Percentiles rank a stretch among this genome's conserved stretches.
phyloP scores from a whole-genome alignment of 1,139 yeast genomes.

The Magnusiomyces paraingens region DNA sequence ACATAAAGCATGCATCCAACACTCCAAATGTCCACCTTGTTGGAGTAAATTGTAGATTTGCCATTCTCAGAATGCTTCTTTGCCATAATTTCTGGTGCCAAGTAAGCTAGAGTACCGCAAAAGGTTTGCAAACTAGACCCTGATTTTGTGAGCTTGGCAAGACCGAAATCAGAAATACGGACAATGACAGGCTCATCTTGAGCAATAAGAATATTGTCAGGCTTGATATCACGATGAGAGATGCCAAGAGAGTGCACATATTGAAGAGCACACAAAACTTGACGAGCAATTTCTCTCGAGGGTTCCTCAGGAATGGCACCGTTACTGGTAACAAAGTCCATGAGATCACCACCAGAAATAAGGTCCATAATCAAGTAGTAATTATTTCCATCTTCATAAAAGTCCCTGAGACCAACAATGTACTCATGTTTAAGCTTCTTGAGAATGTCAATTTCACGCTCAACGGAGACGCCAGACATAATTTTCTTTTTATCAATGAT shows the following conservation, averaged over 20 bases:
- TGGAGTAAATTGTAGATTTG: conserved; percentile 49
- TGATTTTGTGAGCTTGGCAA: conserved; percentile 74
- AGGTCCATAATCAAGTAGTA: conserved; percentile 92
- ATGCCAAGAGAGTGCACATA: conserved; percentile 87
- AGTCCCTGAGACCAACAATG: conserved; percentile 74
- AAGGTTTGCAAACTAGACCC: conserved; percentile 79
- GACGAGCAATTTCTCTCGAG: conserved; percentile 76
- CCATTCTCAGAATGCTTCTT: conserved; percentile 14
- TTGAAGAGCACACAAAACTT: conserved; percentile 73
- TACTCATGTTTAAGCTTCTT: conserved; percentile 74
- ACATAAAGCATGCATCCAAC: conserved; percentile 89
- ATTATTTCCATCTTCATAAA: conserved; percentile 72
- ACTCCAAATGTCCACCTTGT: conserved; percentile 94
- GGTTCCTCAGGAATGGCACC: conserved; percentile 91
- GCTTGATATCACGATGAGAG: conserved; percentile 85
- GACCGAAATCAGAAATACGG: conserved; percentile 88
- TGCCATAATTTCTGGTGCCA: conserved; percentile 89
- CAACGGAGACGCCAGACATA: conserved; percentile 75
- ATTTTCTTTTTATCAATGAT: conserved; percentile 80
- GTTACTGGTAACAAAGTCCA: conserved; percentile 90
- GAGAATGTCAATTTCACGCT: conserved; percentile 76
- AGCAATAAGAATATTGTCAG: conserved; percentile 81
- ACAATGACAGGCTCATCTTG: conserved; percentile 86
- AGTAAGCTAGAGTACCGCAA: conserved; percentile 85
- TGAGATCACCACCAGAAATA: conserved; percentile 94